Conservation (phyloP, 2,329 filamentous ascomycete species). For the Pyricularia sp. region DNA sequence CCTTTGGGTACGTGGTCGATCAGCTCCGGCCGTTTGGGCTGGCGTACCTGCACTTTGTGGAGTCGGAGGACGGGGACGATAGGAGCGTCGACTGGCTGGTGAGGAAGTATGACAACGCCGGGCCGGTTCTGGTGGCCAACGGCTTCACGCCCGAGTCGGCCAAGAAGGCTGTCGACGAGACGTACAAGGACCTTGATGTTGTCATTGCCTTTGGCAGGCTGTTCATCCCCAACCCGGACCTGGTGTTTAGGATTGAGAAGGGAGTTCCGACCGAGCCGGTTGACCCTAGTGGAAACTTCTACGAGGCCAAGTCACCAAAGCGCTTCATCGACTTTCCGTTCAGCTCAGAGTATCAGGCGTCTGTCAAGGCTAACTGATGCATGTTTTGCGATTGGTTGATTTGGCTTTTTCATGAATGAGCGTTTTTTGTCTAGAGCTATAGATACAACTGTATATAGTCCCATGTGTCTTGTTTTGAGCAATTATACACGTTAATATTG, state of each 20-base stretch:
- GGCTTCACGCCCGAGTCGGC: conserved; percentile 14
- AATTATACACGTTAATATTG: too few species aligned
- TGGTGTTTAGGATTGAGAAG: conserved; percentile 25
- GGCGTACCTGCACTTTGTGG: conserved; percentile 44
- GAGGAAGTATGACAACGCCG: conserved; percentile 14
- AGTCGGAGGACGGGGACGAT: conserved; percentile 28
- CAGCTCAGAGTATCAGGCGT: conserved; percentile 1
- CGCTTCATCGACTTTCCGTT: conserved; percentile 27
- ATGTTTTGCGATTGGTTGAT: neutral
- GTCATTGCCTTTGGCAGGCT: conserved; percentile 26
- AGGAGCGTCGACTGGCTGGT: conserved; percentile 18
- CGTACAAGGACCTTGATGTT: conserved; percentile 13
- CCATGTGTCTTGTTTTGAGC: too few species aligned
- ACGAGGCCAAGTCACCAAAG: conserved; percentile 17
- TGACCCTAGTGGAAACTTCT: conserved; percentile 23
- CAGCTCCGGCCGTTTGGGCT: conserved; percentile 32
- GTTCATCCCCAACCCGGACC: conserved; percentile 31
- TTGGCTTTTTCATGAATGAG: neutral
- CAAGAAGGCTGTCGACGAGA: conserved; percentile 14
- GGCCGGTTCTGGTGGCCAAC: conserved; percentile 19
- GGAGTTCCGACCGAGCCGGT: conserved; percentile 22
- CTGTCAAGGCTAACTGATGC: neutral
- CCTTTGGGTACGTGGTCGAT: conserved; percentile 40
- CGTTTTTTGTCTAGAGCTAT: too few species aligned
- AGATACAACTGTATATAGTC: too few species aligned